Conservation (phyloP, 371 early-diverging fungal genomes). For the Syncephalastrum racemosum region DNA sequence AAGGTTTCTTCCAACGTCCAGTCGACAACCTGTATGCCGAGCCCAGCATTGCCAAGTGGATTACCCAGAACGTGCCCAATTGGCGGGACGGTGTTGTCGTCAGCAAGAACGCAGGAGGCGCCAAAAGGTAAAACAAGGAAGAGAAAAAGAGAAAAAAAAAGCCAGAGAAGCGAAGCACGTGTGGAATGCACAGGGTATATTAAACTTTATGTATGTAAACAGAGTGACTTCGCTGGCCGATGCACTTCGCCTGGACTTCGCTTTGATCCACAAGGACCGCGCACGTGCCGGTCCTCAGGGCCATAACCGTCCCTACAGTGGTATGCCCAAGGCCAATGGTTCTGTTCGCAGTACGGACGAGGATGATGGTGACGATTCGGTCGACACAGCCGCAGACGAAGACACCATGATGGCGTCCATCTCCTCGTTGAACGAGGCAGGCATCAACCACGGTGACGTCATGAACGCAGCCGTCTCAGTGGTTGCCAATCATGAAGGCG, state of each 20-base stretch:
- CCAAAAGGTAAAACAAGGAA: slow-evolving; percentile 72
- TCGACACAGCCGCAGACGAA: slow-evolving; percentile 27
- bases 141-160: background rate
- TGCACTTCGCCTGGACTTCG: slow-evolving; percentile 90
- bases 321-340: slow-evolving; percentile 50
- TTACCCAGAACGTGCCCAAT: slow-evolving; percentile 76
- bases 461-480: slow-evolving; percentile 53
- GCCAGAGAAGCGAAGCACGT: background rate
- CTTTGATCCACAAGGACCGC: slow-evolving; percentile 91
- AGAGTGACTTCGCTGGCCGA: slow-evolving; percentile 96
- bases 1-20: slow-evolving; percentile 95
- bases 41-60: slow-evolving; percentile 90
- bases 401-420: slow-evolving; percentile 39
- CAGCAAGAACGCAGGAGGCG: slow-evolving; percentile 97
- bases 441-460: slow-evolving; percentile 34
- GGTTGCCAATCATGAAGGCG: slow-evolving; percentile 53
- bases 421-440: slow-evolving; percentile 44
- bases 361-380: slow-evolving; percentile 20
- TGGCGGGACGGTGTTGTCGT: slow-evolving; percentile 85
- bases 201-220: slow-evolving; percentile 2
- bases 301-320: slow-evolving; percentile 51
- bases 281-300: slow-evolving; percentile 63
- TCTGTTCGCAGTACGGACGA: slow-evolving; percentile 42
- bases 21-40: slow-evolving; percentile 96
- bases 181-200: no score